phyloP scores from a whole-genome alignment of 371 early-diverging fungal genomes.

The Smittium culicis region DNA sequence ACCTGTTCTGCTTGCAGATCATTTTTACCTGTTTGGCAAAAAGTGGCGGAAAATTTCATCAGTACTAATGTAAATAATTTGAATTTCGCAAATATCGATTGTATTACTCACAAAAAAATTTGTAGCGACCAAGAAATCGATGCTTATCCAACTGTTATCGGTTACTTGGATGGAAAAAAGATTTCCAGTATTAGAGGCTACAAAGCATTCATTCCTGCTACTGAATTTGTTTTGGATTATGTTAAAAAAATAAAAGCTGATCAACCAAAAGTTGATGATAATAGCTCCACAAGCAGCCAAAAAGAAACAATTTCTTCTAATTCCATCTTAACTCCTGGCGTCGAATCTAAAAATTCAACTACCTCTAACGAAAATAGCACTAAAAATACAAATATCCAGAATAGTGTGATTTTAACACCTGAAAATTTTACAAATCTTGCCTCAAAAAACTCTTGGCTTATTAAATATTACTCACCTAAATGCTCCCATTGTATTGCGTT shows the following conservation, averaged over 20 bases:
- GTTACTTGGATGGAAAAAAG: neutral
- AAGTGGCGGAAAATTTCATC: conserved; percentile 14
- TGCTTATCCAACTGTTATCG: neutral
- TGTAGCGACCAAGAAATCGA: neutral
- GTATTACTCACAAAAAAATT: neutral
- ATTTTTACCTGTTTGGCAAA: conserved; percentile 28
- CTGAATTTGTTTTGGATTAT: neutral
- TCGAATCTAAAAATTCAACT: too few species aligned
- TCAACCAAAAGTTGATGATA: neutral
- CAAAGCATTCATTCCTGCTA: neutral
- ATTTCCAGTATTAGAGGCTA: neutral
- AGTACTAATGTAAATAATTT: conserved; percentile 12
- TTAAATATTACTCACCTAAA: neutral
- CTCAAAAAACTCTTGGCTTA: neutral
- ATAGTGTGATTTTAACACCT: too few species aligned
- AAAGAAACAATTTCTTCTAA: too few species aligned
- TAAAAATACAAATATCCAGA: too few species aligned
- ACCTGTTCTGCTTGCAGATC: conserved; percentile 21
- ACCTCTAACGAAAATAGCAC: too few species aligned
- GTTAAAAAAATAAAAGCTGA: neutral
- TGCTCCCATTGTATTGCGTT: neutral
- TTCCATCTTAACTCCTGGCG: too few species aligned
- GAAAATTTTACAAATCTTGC: too few species aligned
- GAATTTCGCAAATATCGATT: neutral
- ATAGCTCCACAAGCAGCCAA: neutral